Percentiles rank a stretch among this genome's conserved stretches.
Conservation (phyloP, 495 filamentous ascomycete genomes). For the Penicillium herquei region DNA sequence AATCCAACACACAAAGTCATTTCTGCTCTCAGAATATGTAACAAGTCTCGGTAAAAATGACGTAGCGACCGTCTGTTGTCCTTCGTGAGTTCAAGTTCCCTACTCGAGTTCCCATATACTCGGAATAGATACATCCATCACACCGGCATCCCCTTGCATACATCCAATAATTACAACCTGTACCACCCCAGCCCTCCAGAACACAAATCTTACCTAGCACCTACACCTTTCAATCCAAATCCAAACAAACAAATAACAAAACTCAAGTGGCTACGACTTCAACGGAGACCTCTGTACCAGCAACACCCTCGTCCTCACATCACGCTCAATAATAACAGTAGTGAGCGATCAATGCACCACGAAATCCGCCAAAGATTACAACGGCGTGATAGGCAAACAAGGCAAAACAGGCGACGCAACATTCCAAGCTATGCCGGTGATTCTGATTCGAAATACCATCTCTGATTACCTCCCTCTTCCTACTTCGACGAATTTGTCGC, state of each 20-base stretch:
- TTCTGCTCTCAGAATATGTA: slow-evolving; percentile 3
- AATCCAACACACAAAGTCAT: not conserved
- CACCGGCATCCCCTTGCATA: no score
- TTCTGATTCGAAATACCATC: slow-evolving; percentile 10
- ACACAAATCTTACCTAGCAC: no score
- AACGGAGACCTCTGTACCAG: slow-evolving; percentile 6
- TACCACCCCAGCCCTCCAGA: no score
- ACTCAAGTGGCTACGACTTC: slow-evolving; percentile 4
- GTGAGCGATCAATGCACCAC: slow-evolving; percentile 1
- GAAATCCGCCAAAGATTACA: slow-evolving; percentile 6
- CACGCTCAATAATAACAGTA: slow-evolving; percentile 1
- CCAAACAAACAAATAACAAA: not conserved
- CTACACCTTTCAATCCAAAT: not conserved
- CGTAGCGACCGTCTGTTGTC: slow-evolving; percentile 11
- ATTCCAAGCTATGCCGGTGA: slow-evolving; percentile 9
- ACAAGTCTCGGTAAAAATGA: slow-evolving; percentile 6
- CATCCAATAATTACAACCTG: no score
- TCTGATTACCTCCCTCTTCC: not conserved
- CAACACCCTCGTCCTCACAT: not conserved
- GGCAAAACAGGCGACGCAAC: slow-evolving; percentile 2
- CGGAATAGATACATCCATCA: no score
- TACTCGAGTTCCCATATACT: no score
- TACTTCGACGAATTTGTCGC: not conserved
- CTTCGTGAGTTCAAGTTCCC: slow-evolving; percentile 8
- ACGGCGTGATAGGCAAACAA: not conserved